phyloP scores from a whole-genome alignment of 148 eudicot species.

The Spergularia marina region DNA sequence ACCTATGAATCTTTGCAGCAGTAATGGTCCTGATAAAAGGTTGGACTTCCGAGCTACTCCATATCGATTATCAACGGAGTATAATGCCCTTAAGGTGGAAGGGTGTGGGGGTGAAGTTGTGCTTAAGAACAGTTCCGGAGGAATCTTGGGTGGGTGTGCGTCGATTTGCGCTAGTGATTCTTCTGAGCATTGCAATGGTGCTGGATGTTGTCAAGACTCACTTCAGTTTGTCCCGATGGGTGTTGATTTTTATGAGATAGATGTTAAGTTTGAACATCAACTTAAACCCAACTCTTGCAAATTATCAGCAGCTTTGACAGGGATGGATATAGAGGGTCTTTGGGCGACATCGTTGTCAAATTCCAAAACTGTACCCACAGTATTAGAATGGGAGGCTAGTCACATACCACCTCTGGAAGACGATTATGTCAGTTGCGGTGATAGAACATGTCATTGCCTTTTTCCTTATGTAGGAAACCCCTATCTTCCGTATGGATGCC shows the following conservation, averaged over 20 bases:
- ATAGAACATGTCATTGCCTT: neutral
- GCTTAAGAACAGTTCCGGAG: neutral
- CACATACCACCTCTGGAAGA: neutral
- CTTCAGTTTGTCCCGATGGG: no score
- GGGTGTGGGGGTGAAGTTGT: constrained; percentile 21
- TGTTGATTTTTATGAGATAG: constrained; percentile 18
- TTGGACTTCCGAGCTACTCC: constrained; percentile 21
- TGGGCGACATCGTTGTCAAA: constrained; percentile 7
- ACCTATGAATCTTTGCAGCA: neutral
- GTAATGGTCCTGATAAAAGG: neutral
- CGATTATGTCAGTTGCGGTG: neutral
- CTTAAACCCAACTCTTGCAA: constrained; percentile 1
- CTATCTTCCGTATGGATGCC: constrained; percentile 23
- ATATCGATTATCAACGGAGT: neutral
- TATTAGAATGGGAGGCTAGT: constrained; percentile 4
- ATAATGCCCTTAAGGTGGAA: constrained; percentile 22
- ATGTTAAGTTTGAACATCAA: neutral
- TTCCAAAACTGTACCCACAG: neutral
- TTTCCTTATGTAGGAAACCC: constrained; percentile 17
- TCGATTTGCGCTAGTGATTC: constrained; percentile 8
- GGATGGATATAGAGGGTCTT: neutral
- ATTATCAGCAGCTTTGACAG: constrained; percentile 15
- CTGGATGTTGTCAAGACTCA: constrained; percentile 23
- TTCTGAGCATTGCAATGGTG: constrained; percentile 8
- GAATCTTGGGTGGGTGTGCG: constrained; percentile 22